Evolutionary conservation across 306 rosid species (phyloP), one percentile per base, ranked within the genome.

Genomic region (Dryas drummondii): DNA sequence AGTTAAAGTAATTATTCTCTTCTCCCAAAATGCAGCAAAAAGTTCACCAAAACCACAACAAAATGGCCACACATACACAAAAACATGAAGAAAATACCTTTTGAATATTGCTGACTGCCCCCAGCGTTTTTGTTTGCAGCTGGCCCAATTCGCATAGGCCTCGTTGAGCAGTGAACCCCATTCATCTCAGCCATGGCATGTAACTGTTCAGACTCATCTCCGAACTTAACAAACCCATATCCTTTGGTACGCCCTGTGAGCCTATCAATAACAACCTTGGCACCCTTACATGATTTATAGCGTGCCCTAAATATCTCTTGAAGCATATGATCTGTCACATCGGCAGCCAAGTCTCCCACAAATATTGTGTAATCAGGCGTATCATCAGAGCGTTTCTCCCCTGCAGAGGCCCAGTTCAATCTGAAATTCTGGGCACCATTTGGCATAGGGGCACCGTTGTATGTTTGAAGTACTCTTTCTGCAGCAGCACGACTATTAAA

Each of bases 141-240:
- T 14, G 97, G 97, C 66, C 99, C 99, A 85, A 92, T 90, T 59
- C 99, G 76, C 99, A 94, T 94, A 46, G 99, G 93, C 61, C 99
- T 87, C 48, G 97, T 76, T 44, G 98, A 94, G 69, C 93, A 90
- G 68, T 84, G 75, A 66, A 90, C 92, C 64, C 98, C 97, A 53
- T 90, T 96, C 98, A 94, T 94, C 97, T 94, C 98, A 53, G 89
- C 76, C 97, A 94, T 86, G 8, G 97, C 97, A 73, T 92, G 85
- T 13, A 85, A 8, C 64, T 94, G 98, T 61, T 94, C 98, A 75
- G 79, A 67, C 79, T 94, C 98, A 76, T 94, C 97, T 10, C 76
- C 96, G 58, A 94, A 94, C 82, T 87, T 91, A 5, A 94, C 98
- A 74, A 94, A 94, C 15, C 98, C 98, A 66, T 94, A 94, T 59